Base-by-base conservation (phyloP, 1,284 basidiomycete genomes). In the Ganoderma meredithae region DNA sequence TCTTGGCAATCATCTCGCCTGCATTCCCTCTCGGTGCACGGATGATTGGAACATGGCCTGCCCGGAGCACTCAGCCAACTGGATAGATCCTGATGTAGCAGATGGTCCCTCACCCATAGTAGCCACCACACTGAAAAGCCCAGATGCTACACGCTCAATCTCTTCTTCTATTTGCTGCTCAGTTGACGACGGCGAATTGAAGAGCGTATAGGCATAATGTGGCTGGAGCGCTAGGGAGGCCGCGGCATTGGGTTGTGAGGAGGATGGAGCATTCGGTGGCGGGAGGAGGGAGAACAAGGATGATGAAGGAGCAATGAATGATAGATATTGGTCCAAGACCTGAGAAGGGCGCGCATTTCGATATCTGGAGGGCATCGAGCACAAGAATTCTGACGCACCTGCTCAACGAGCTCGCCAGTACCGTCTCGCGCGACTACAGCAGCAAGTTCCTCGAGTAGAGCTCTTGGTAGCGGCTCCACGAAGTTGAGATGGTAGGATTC, bases 1-100 rank as follows among this genome's bases (percentile, higher is more conserved):
- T 98, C 79, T 96, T 93, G 1, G 97, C 96, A 1, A 99, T 92
- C 94, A 99, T 98, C 81, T 99, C 98, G 22, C 97, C 97, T 2
- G 98, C 98, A 79, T 99, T 99, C 0, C 97, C 97, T 76, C 93
- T 85, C 3, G 98, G 98, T 68, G 95, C 94, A 40, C 98, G 92
- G 71, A 99, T 99, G 76, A 98, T 94, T 6, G 98, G 98, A 8
- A 98, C 92, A 72, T 95, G 93, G 1, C 95, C 95, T 96, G 55
- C 25, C 3, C 17, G 52, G 17, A 55, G 36, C 53, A 31, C n/a
- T 53, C 13, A 60, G 22, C 43, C 22, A 52, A 7, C 40, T n/a
- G 25, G 36, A 9, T 44, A 25, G 13, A 13, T 15, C 22, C 7
- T 25, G 25, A 36, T 0, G 10, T 19, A 39, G 13, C 12, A 22